These are phyloP conservation scores for Annulohypoxylon stygium DNA, from an alignment of 495 filamentous ascomycete genomes.

Conservation along the genomic window DNA sequence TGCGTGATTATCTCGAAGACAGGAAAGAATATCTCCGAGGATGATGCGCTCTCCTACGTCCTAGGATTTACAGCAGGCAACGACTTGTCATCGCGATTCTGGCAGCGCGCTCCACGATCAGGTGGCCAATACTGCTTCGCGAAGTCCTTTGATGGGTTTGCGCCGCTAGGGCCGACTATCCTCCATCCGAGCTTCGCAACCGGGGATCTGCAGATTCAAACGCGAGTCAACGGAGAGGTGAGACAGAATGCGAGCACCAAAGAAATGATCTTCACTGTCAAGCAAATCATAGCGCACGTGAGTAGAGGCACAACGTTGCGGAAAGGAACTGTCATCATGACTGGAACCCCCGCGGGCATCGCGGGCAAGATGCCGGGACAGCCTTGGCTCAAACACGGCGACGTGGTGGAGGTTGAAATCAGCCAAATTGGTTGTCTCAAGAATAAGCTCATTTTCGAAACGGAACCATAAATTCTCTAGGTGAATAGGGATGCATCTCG, in stretches of 20 bases:
- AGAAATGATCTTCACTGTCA: slow-evolving; percentile 43
- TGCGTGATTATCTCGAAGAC: slow-evolving; percentile 39
- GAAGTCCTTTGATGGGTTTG: slow-evolving; percentile 57
- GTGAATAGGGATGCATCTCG: not conserved
- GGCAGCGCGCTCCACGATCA: slow-evolving; percentile 51
- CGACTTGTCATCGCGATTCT: slow-evolving; percentile 48
- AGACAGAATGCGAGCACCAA: slow-evolving; percentile 42
- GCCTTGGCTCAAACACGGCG: slow-evolving; percentile 69
- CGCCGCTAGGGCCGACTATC: slow-evolving; percentile 62
- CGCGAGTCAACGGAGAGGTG: slow-evolving; percentile 46
- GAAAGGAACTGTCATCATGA: slow-evolving; percentile 55
- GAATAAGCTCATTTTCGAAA: slow-evolving; percentile 56
- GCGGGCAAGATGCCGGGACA: slow-evolving; percentile 67
- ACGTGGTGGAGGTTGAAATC: slow-evolving; percentile 69
- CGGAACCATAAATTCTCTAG: not conserved
- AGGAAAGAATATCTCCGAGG: slow-evolving; percentile 54
- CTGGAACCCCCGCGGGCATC: slow-evolving; percentile 59
- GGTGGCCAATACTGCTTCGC: slow-evolving; percentile 54
- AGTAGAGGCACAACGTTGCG: slow-evolving; percentile 58
- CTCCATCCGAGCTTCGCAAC: slow-evolving; percentile 53
- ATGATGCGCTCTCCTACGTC: slow-evolving; percentile 51
- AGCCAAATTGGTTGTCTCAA: slow-evolving; percentile 54
- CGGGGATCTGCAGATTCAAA: slow-evolving; percentile 37
- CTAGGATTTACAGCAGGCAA: slow-evolving; percentile 51
- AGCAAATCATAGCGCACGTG: slow-evolving; percentile 41